phyloP scores from a whole-genome alignment of 129 eudicot genomes.

The Centaurea solstitialis region DNA sequence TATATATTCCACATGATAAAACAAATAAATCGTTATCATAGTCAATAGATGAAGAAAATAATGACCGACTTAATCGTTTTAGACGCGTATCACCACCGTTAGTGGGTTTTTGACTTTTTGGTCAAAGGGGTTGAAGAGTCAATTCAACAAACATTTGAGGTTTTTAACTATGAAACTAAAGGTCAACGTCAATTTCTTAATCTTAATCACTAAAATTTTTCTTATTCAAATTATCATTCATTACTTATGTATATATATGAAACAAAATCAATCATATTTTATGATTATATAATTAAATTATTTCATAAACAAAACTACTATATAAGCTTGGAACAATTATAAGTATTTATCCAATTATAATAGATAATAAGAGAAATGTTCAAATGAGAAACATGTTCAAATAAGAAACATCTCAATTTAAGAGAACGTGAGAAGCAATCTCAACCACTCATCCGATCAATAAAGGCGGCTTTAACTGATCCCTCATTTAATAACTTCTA shows the following conservation, averaged over 20 bases:
- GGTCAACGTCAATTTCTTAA: conserved; percentile 5
- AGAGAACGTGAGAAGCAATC: no score
- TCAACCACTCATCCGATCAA: no score
- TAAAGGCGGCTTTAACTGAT: no score
- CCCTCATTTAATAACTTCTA: no score
- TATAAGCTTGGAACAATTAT: background rate
- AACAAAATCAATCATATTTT: no score
- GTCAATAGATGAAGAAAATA: conserved; percentile 25
- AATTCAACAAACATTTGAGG: conserved; percentile 11
- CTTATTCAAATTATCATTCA: no score
- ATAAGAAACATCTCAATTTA: no score
- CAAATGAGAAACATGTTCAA: no score
- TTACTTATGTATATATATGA: no score
- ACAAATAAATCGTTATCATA: conserved; percentile 13
- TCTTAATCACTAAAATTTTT: background rate
- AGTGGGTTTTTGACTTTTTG: conserved; percentile 28
- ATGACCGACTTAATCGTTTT: conserved; percentile 27
- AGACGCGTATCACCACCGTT: conserved; percentile 24
- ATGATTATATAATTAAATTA: background rate
- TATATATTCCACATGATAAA: conserved; percentile 17
- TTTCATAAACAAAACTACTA: background rate
- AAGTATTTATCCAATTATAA: background rate
- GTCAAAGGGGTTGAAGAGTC: conserved; percentile 35
- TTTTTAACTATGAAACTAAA: background rate
- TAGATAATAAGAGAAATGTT: no score